A percentile compares a stretch with the other conserved stretches of the same genome.
Conservation (phyloP, 164 flowering plant genomes). For the Paratinospora sagittata region DNA sequence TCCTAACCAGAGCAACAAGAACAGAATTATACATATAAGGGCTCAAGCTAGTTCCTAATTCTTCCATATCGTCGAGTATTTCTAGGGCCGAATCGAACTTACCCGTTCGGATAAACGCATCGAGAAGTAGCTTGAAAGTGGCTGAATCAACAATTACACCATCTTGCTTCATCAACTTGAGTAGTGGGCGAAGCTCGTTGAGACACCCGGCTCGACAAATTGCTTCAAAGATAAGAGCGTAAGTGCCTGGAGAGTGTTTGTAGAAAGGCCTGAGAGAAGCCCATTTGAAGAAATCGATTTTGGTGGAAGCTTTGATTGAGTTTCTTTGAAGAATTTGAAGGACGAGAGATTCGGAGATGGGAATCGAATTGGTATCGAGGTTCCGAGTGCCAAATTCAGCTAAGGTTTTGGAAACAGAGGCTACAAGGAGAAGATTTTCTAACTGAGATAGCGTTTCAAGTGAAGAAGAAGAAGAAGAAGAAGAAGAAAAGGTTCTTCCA, state of each 20-base stretch:
- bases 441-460: constrained; percentile 19
- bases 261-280: constrained; percentile 43
- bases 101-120: constrained; percentile 47
- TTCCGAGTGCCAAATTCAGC: no score
- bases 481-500: constrained; percentile 13
- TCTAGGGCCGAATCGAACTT: constrained; percentile 60
- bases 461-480: no score
- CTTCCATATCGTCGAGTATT: constrained; percentile 62
- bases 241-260: constrained; percentile 59
- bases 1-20: constrained; percentile 59
- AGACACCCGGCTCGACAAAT: constrained; percentile 42
- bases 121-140: constrained; percentile 56
- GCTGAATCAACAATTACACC: constrained; percentile 47
- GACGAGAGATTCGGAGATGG: constrained; percentile 55
- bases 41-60: constrained; percentile 34
- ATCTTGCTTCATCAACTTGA: constrained; percentile 57
- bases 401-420: no score
- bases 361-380: constrained; percentile 35
- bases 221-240: constrained; percentile 42
- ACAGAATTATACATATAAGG: constrained; percentile 52
- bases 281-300: constrained; percentile 80
- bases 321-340: constrained; percentile 49
- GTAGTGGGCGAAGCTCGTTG: constrained; percentile 37
- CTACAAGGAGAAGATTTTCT: constrained; percentile 49
- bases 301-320: constrained; percentile 41